Evolutionary conservation across 306 rosid species (phyloP).

Genomic region (Casuarina glauca): DNA sequence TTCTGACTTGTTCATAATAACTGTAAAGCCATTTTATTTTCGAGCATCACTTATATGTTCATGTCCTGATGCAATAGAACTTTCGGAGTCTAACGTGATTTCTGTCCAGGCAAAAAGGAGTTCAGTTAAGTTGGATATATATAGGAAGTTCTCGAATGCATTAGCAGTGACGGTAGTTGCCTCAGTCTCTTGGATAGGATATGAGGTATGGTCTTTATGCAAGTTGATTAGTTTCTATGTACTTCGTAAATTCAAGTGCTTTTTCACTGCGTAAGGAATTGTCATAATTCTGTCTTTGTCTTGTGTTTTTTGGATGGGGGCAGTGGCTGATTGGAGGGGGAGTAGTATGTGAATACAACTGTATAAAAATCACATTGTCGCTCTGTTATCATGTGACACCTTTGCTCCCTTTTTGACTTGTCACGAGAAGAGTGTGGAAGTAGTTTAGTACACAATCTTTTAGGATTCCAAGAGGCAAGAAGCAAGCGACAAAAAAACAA

Average conservation of each 20-base stretch:
- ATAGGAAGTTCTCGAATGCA: constrained; percentile 96
- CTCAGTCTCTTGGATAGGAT: constrained; percentile 91
- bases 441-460: too few species aligned
- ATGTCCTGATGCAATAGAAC: not conserved
- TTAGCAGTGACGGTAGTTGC: constrained; percentile 68
- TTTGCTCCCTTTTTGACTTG: not conserved
- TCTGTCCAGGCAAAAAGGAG: constrained; percentile 81
- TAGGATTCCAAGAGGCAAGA: too few species aligned
- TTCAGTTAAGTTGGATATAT: constrained; percentile 87
- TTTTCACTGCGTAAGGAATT: not conserved
- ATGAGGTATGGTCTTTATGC: constrained; percentile 61
- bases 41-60: constrained; percentile 1
- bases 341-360: not conserved
- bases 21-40: not conserved
- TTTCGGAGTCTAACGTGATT: constrained; percentile 16
- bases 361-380: not conserved
- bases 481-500: too few species aligned
- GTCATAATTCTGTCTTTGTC: not conserved
- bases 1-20: not conserved
- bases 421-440: too few species aligned
- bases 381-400: not conserved
- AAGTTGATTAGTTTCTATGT: constrained; percentile 3
- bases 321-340: not conserved
- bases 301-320: not conserved
- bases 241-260: not conserved